Percentiles rank a stretch among this genome's conserved stretches.
Conservation (phyloP, 176 grass and related monocot genomes). For the Oryza meridionalis region DNA sequence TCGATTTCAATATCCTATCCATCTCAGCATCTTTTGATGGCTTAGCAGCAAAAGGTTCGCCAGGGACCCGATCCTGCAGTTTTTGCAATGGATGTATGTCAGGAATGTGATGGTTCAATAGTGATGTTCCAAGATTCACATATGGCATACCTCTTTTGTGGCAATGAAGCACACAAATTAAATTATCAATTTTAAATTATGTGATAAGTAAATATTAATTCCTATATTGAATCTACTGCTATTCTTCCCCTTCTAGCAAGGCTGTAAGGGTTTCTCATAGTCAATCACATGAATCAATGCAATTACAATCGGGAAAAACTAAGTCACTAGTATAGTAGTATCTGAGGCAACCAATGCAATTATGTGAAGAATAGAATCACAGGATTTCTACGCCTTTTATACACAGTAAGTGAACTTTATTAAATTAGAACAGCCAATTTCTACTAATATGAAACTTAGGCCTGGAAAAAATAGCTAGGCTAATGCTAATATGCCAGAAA, state of each 20-base stretch:
- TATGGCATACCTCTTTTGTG: background rate
- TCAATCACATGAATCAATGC: background rate
- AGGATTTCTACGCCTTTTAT: background rate
- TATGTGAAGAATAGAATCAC: background rate
- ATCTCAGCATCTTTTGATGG: constrained; percentile 94
- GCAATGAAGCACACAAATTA: background rate
- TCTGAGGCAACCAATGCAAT: background rate
- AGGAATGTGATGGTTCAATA: background rate
- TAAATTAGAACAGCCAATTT: constrained; percentile 15
- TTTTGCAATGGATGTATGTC: background rate
- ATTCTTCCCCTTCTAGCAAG: background rate
- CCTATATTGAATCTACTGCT: background rate
- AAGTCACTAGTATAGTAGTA: background rate
- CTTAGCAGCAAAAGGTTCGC: constrained; percentile 80
- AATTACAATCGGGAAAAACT: background rate
- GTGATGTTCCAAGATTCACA: background rate
- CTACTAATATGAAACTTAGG: background rate
- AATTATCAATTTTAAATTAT: background rate
- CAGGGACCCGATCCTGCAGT: constrained; percentile 70
- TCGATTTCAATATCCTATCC: constrained; percentile 84
- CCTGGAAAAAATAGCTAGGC: background rate
- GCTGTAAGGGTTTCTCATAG: background rate
- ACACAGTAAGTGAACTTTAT: background rate
- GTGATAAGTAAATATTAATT: background rate
- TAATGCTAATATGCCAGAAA: background rate